These are phyloP conservation scores for Discostella pseudostelligera DNA, from an alignment of 108 stramenopile genomes.

Conservation along the genomic window DNA sequence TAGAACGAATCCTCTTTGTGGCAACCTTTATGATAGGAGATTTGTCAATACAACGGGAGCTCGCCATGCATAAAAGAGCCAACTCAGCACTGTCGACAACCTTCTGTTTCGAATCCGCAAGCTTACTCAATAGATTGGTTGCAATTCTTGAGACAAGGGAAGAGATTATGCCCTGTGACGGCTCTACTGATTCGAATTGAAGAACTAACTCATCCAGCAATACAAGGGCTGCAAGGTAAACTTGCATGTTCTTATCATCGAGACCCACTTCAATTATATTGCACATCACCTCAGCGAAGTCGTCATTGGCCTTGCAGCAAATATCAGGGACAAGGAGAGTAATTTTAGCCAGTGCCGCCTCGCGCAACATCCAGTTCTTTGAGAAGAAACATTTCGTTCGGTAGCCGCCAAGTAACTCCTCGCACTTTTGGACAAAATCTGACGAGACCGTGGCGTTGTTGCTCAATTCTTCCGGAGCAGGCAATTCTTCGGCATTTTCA, in stretches of 20 bases:
- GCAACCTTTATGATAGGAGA: slow-evolving; percentile 21
- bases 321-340: slow-evolving; percentile 37
- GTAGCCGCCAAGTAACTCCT: slow-evolving; percentile 49
- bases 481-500: slow-evolving; percentile 48
- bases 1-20: slow-evolving; percentile 39
- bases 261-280: slow-evolving; percentile 29
- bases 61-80: slow-evolving; percentile 37
- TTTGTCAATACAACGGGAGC: slow-evolving; percentile 22
- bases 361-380: slow-evolving; percentile 55
- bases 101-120: slow-evolving; percentile 43
- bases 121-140: slow-evolving; percentile 32
- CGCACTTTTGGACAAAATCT: slow-evolving; percentile 41
- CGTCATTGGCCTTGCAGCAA: slow-evolving; percentile 19
- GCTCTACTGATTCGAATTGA: slow-evolving; percentile 27
- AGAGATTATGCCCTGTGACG: slow-evolving; percentile 21
- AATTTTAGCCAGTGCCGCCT: slow-evolving; percentile 54
- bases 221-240: slow-evolving; percentile 40
- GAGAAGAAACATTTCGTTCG: slow-evolving; percentile 53
- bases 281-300: slow-evolving; percentile 32
- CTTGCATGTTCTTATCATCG: slow-evolving; percentile 50
- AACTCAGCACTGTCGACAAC: slow-evolving; percentile 44
- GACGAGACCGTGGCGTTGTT: slow-evolving; percentile 18
- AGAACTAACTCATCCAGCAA: slow-evolving; percentile 45
- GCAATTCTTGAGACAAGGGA: slow-evolving; percentile 28
- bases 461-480: slow-evolving; percentile 53